Evolutionary conservation across 306 rosid genomes (phyloP).

Genomic region (Castanea mollissima): DNA sequence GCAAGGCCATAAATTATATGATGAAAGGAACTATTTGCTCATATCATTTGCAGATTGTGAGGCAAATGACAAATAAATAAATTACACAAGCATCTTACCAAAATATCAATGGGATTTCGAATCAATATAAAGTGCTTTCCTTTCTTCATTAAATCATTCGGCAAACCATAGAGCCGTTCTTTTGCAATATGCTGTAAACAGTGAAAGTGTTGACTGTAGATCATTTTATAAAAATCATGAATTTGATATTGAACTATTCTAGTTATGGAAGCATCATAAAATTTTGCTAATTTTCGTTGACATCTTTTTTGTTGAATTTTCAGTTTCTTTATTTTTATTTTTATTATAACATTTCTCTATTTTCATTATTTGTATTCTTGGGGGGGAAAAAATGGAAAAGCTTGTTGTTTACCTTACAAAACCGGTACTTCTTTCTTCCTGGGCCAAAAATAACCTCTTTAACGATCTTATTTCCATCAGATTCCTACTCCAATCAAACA

Average conservation of each 20-base stretch:
- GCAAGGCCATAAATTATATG: not conserved
- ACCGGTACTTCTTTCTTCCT: slow-evolving; percentile 62
- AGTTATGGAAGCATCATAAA: slow-evolving; percentile 14
- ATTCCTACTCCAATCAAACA: slow-evolving; percentile 45
- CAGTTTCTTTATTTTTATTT: too few species aligned
- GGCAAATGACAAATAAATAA: slow-evolving; percentile 7
- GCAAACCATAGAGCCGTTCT: slow-evolving; percentile 56
- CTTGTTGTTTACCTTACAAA: slow-evolving; percentile 59
- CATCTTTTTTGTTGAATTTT: too few species aligned
- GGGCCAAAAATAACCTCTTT: slow-evolving; percentile 60
- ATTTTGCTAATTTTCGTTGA: not conserved
- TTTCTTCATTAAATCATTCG: slow-evolving; percentile 58
- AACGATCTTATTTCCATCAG: slow-evolving; percentile 74
- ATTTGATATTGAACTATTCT: slow-evolving; percentile 5
- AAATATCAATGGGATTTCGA: slow-evolving; percentile 75
- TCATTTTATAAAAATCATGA: not conserved
- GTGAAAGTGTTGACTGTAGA: not conserved
- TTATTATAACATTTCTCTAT: too few species aligned
- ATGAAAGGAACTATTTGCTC: slow-evolving; percentile 3
- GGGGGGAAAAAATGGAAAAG: not conserved
- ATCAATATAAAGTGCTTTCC: slow-evolving; percentile 82
- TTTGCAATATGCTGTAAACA: slow-evolving; percentile 68
- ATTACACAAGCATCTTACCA: slow-evolving; percentile 42
- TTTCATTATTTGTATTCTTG: too few species aligned
- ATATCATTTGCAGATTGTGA: not conserved